These are phyloP conservation scores for Discostella pseudostelligera DNA, from an alignment of 108 stramenopile genomes.

Conservation along the genomic window DNA sequence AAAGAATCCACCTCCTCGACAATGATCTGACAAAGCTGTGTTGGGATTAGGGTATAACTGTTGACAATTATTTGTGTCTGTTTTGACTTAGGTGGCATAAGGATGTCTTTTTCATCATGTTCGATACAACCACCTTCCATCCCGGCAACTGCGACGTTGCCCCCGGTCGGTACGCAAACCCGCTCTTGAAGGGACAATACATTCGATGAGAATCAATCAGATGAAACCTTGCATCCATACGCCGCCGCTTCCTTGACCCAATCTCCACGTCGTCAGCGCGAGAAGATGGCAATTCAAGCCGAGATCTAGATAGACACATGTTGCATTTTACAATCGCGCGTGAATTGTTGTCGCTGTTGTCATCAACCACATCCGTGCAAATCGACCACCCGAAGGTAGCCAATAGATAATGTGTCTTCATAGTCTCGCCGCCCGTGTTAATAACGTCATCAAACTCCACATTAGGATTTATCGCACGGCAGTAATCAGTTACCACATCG, in stretches of 20 bases:
- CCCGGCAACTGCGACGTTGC: slow-evolving; percentile 21
- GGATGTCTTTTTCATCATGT: slow-evolving; percentile 16
- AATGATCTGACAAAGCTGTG: too few relatives aligned
- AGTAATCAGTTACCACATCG: slow-evolving; percentile 4
- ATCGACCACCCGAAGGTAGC: slow-evolving; percentile 27
- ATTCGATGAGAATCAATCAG: slow-evolving; percentile 36
- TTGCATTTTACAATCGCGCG: slow-evolving; percentile 18
- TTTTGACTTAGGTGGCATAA: too few relatives aligned
- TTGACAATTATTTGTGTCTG: too few relatives aligned
- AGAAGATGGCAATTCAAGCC: slow-evolving; percentile 1
- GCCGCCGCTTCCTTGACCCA: slow-evolving; percentile 12
- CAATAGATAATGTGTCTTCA: slow-evolving; percentile 10
- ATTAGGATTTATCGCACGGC: slow-evolving; percentile 7
- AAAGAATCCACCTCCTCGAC: too few relatives aligned
- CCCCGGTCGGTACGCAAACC: slow-evolving; percentile 18
- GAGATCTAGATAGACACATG: slow-evolving; percentile 22
- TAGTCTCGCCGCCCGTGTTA: neutral
- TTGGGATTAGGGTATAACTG: too few relatives aligned
- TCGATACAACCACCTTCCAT: slow-evolving; percentile 27
- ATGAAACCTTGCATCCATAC: slow-evolving; percentile 14
- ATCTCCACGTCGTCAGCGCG: neutral
- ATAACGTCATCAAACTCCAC: neutral
- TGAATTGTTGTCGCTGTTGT: neutral
- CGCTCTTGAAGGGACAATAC: slow-evolving; percentile 32
- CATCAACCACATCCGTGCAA: neutral